Percentiles rank a stretch among this genome's conserved stretches.
Conservation (phyloP, 2,329 filamentous ascomycete genomes). For the Dactylellina drechsleri region DNA sequence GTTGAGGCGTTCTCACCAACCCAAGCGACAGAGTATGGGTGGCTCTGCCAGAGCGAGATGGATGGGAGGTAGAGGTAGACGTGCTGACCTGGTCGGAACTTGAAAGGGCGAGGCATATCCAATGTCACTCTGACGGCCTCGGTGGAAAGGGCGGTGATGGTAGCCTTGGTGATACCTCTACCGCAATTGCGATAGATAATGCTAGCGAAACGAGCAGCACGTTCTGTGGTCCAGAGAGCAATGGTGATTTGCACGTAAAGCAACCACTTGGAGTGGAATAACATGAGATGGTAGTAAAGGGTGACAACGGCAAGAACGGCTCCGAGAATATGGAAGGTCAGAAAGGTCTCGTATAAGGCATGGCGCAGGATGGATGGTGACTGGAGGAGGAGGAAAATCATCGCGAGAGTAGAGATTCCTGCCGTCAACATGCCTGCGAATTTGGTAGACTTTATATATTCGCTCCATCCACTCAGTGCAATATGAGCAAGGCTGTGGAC, state of each 20-base stretch:
- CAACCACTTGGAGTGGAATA: slow-evolving; percentile 68
- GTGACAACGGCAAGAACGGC: slow-evolving; percentile 71
- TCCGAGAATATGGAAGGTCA: slow-evolving; percentile 75
- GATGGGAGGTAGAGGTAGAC: slow-evolving; percentile 81
- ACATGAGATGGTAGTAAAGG: slow-evolving; percentile 73
- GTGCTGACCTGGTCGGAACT: slow-evolving; percentile 78
- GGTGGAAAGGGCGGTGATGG: slow-evolving; percentile 80
- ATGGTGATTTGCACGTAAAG: slow-evolving; percentile 72
- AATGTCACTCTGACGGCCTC: slow-evolving; percentile 79
- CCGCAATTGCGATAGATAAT: slow-evolving; percentile 75
- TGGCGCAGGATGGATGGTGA: slow-evolving; percentile 77
- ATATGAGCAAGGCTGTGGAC: slow-evolving; percentile 73
- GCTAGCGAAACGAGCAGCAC: slow-evolving; percentile 69
- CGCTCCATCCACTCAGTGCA: slow-evolving; percentile 60
- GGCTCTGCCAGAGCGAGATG: slow-evolving; percentile 75
- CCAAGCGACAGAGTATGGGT: slow-evolving; percentile 84
- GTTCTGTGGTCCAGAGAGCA: slow-evolving; percentile 74
- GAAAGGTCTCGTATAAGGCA: slow-evolving; percentile 82
- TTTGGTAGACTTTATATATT: slow-evolving; percentile 13
- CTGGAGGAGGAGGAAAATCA: slow-evolving; percentile 73
- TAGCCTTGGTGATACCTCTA: slow-evolving; percentile 70
- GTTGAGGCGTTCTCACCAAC: slow-evolving; percentile 71
- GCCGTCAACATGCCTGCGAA: slow-evolving; percentile 37
- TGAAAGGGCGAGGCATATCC: slow-evolving; percentile 79
- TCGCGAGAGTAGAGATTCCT: slow-evolving; percentile 66